Conservation (phyloP, 129 eudicot genomes). For the Kitagawia praeruptora region DNA sequence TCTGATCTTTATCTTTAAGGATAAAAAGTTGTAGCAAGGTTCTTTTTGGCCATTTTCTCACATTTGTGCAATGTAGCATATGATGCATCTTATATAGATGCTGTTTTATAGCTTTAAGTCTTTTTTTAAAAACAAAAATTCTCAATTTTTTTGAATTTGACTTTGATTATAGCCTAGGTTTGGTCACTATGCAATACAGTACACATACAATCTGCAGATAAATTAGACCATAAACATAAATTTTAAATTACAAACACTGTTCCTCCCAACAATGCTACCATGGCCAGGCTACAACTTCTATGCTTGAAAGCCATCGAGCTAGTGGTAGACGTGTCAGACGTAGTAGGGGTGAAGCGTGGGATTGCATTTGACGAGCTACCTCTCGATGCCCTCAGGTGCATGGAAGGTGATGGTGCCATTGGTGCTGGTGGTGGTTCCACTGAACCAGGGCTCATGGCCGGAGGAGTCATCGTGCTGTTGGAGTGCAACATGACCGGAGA, state of each 20-base stretch:
- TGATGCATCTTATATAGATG: no score
- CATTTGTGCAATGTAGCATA: no score
- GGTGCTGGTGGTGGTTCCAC: background rate
- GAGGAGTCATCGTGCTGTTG: background rate
- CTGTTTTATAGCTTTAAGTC: no score
- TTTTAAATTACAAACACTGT: slow-evolving; percentile 2
- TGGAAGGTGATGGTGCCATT: background rate
- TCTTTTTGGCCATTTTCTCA: background rate
- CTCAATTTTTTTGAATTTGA: no score
- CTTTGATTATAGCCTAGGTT: background rate
- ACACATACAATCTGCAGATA: background rate
- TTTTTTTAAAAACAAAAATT: no score
- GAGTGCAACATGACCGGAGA: slow-evolving; percentile 8
- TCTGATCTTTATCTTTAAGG: background rate
- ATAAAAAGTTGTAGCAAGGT: background rate
- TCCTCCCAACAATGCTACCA: slow-evolving; percentile 18
- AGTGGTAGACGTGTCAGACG: background rate
- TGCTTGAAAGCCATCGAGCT: slow-evolving; percentile 11
- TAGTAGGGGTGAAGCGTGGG: background rate
- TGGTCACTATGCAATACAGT: background rate
- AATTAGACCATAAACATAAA: background rate
- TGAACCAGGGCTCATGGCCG: background rate
- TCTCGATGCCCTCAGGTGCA: background rate
- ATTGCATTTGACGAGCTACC: background rate
- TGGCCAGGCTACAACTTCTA: slow-evolving; percentile 8